Conservation (phyloP, 768 basidiomycete genomes). For the Mycena chlorophos region DNA sequence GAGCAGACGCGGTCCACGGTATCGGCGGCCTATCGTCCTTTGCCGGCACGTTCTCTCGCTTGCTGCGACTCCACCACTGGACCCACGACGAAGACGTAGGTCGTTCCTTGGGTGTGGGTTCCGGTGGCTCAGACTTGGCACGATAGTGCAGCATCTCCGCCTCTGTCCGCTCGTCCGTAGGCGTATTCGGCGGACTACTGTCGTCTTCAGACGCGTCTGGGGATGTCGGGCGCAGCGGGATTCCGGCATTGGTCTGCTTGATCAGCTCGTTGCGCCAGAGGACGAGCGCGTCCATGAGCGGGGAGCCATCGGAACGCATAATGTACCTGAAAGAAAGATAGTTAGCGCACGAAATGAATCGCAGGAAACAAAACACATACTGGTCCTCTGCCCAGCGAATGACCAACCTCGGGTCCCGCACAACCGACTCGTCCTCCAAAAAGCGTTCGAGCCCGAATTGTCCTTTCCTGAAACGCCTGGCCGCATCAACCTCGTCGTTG, state of each 20-base stretch:
- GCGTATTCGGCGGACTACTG: constrained; percentile 20
- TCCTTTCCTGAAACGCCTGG: constrained; percentile 55
- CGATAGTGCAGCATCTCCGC: constrained; percentile 28
- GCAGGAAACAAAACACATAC: constrained; percentile 42
- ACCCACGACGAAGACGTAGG: constrained; percentile 73
- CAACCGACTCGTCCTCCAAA: constrained; percentile 61
- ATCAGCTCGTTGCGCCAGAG: constrained; percentile 61
- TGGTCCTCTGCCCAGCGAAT: constrained; percentile 69
- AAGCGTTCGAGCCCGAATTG: constrained; percentile 67
- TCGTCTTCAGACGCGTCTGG: constrained; percentile 33
- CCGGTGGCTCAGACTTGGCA: constrained; percentile 45
- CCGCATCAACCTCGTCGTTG: constrained; percentile 54
- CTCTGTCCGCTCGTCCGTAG: constrained; percentile 26
- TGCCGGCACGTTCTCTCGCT: constrained; percentile 31
- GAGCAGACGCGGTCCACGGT: constrained; percentile 29
- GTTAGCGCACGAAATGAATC: neutral
- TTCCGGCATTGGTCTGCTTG: constrained; percentile 24
- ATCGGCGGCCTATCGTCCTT: constrained; percentile 24
- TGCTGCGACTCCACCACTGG: constrained; percentile 79
- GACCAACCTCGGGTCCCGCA: constrained; percentile 65
- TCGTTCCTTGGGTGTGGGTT: constrained; percentile 30
- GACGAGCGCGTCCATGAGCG: constrained; percentile 71
- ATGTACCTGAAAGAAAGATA: constrained; percentile 64
- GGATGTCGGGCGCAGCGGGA: constrained; percentile 37
- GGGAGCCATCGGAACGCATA: constrained; percentile 71